Base-by-base conservation (phyloP, 2,329 filamentous ascomycete species). In the Alternaria alternata region DNA sequence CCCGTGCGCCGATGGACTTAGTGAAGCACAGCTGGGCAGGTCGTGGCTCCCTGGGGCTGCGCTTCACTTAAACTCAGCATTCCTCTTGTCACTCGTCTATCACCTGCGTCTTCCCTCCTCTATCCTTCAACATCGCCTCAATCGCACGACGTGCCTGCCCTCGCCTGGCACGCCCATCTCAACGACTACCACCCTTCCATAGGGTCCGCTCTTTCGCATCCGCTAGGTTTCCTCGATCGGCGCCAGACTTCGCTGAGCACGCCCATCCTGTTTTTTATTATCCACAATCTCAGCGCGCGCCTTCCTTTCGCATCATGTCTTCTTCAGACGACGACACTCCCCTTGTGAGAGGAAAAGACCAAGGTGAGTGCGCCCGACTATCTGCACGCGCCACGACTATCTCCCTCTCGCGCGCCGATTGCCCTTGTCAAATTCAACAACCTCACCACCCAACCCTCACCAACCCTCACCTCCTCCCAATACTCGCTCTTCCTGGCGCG, bases 291-390 rank as follows among this genome's bases (percentile, higher is more conserved):
- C 69, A 65, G 60, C 70, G 58, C 65, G 67, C 64, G 54, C 67
- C 61, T 57, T 57, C 54, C 52, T 56, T 64, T 59, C 47, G 60
- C 67, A 80, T 54, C 65, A 87, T 88, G 85, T 86, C 84, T 69
- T 87, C 86, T 16, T 95, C 92, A 30, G 92, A 94, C 73, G 93
- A 96, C 75, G 92, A 96, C 79, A 86, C 86, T 82, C 93, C 93
- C 79, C 86, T 96, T 70, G 86, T 90, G 66, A 80, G 77, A 53
- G 76, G 75, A 64, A 87, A 84, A 78, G 75, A 79, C 72, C 78
- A 79, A 78, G 81, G 92, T 94, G 82, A 87, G 91, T 73, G 14
- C 61, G 22, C 24, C 36, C 26, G 39, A 11, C 34, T 30, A 3
- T 11, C 24, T 41, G 42, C 46, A 57, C 46, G 44, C 62, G 49